phyloP scores from a whole-genome alignment of 805 yeast species.

The Suhomyces vadensis region DNA sequence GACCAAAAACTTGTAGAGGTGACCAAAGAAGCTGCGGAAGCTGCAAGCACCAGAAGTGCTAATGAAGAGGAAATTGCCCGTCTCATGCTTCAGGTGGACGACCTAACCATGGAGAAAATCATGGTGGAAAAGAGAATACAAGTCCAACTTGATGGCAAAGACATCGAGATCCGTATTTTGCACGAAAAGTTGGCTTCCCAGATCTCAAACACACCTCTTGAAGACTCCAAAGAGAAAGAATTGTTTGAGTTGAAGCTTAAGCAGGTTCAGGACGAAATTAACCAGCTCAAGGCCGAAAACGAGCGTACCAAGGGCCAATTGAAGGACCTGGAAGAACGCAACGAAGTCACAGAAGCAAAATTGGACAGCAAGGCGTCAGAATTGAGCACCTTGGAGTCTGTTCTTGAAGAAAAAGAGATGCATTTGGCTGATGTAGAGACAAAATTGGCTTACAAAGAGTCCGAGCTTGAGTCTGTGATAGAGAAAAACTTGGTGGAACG shows the following conservation, averaged over 20 bases:
- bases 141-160: conserved; percentile 16
- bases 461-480: conserved; percentile 13
- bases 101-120: conserved; percentile 15
- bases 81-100: conserved; percentile 12
- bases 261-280: conserved; percentile 10
- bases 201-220: background rate
- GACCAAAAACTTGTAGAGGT: conserved; percentile 10
- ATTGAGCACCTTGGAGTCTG: background rate
- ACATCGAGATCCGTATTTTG: conserved; percentile 13
- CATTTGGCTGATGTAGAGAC: conserved; percentile 14
- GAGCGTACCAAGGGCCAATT: background rate
- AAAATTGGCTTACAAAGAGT: conserved; percentile 10
- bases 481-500: conserved; percentile 13
- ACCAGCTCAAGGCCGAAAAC: conserved; percentile 4
- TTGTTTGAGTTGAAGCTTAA: conserved; percentile 12
- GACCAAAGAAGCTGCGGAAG: background rate
- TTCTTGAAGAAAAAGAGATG: conserved; percentile 7
- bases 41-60: background rate
- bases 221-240: conserved; percentile 10
- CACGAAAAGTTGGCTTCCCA: conserved; percentile 8
- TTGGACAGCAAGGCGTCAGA: background rate
- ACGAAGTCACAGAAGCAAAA: background rate
- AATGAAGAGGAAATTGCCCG: conserved; percentile 12
- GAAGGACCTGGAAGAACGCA: background rate
- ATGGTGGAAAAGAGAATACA: conserved; percentile 14